Evolutionary conservation across 2,329 filamentous ascomycete genomes (phyloP).

Genomic region (Ascosphaera pollenicola): DNA sequence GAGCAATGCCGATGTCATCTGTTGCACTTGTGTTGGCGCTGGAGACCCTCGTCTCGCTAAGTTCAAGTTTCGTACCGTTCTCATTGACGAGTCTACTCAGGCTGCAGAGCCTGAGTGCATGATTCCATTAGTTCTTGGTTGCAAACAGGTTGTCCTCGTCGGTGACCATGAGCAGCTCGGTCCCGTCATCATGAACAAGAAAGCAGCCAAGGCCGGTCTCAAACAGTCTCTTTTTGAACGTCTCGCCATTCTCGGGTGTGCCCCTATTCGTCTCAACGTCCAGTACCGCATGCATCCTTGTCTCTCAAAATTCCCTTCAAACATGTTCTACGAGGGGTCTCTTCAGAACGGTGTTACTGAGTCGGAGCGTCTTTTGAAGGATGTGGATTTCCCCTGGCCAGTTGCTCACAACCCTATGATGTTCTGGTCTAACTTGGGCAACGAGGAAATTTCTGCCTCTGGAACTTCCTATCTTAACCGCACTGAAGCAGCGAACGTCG

Average conservation of each 20-base stretch:
- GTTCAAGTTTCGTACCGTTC: constrained; percentile 93
- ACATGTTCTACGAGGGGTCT: constrained; percentile 99
- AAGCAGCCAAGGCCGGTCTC: constrained; percentile 88
- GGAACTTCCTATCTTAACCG: constrained; percentile 97
- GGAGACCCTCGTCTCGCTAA: constrained; percentile 88
- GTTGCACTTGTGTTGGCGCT: constrained; percentile 94
- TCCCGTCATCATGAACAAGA: constrained; percentile 99
- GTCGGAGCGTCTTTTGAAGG: constrained; percentile 65
- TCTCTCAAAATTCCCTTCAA: constrained; percentile 89
- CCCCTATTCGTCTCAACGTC: constrained; percentile 81
- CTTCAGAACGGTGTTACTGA: constrained; percentile 91
- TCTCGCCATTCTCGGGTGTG: constrained; percentile 72
- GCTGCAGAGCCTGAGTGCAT: constrained; percentile 97
- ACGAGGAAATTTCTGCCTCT: constrained; percentile 93
- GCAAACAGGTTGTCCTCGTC: constrained; percentile 97
- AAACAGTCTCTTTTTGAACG: constrained; percentile 99
- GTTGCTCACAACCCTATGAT: constrained; percentile 92
- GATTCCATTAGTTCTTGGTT: constrained; percentile 91
- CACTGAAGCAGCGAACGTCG: constrained; percentile 89
- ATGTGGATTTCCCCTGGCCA: constrained; percentile 97
- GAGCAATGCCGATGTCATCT: constrained; percentile 89
- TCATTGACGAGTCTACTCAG: constrained; percentile 96
- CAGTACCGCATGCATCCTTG: constrained; percentile 99
- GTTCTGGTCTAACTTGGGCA: constrained; percentile 98
- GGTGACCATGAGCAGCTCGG: constrained; percentile 96